These are phyloP conservation scores for Rhodotorula sp. DNA, from an alignment of 1,284 basidiomycete genomes.

Conservation along the genomic window DNA sequence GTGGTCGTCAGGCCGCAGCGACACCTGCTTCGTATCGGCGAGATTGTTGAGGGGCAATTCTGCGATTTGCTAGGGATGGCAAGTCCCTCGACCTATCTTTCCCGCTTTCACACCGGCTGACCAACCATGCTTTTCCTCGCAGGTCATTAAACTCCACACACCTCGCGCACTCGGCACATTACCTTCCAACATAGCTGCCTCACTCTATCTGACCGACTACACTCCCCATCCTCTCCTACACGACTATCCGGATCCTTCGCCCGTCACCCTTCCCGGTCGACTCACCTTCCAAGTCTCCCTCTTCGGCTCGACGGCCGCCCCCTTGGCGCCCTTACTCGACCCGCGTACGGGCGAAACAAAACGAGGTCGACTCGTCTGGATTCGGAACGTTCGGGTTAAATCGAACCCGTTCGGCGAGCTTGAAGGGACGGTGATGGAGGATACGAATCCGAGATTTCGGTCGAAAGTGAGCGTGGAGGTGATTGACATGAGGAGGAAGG, in stretches of 20 bases:
- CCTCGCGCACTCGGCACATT: not conserved
- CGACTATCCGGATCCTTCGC: not conserved
- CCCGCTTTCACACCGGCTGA: not conserved
- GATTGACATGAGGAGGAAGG: not conserved
- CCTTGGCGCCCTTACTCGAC: conserved; percentile 4
- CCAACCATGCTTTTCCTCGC: not conserved
- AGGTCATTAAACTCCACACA: conserved; percentile 7
- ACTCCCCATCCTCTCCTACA: conserved; percentile 7
- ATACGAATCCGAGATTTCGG: conserved; percentile 6
- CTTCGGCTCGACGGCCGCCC: conserved; percentile 15
- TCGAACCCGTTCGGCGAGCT: not conserved
- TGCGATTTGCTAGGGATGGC: conserved; percentile 20
- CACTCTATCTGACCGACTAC: conserved; percentile 28
- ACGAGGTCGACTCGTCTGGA: conserved; percentile 14
- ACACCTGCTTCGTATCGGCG: conserved; percentile 1
- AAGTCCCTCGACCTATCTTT: not conserved
- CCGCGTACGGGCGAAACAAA: not conserved
- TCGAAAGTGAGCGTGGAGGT: conserved; percentile 5
- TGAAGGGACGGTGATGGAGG: conserved; percentile 22
- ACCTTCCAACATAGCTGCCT: not conserved
- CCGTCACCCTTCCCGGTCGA: conserved; percentile 3
- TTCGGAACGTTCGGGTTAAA: conserved; percentile 16
- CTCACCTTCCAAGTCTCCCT: conserved; percentile 17
- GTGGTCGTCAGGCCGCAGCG: not conserved
- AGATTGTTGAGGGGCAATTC: conserved; percentile 6